Evolutionary conservation across 257 asterid genomes (phyloP).

Genomic region (Solanum neorickii): DNA sequence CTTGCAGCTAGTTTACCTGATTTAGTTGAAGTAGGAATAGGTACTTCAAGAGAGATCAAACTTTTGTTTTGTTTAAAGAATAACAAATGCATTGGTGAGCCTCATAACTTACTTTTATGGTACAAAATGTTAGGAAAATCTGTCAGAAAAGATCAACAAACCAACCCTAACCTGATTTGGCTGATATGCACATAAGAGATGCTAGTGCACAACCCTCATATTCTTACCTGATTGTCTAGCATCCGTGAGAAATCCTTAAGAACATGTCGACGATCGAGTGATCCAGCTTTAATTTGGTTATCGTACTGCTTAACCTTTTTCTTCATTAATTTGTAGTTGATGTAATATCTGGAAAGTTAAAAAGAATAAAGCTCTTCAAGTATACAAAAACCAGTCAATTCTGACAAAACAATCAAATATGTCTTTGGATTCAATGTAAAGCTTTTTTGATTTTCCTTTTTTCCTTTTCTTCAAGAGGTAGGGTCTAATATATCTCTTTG

Average conservation of each 20-base stretch:
- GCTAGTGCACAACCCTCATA: background rate
- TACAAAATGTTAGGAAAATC: background rate
- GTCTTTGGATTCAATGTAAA: background rate
- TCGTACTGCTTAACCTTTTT: conserved; percentile 72
- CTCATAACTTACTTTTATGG: background rate
- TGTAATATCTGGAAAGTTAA: conserved; percentile 55
- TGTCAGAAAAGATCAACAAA: background rate
- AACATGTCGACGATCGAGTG: conserved; percentile 57
- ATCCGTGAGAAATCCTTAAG: conserved; percentile 92
- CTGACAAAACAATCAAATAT: background rate
- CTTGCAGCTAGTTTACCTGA: background rate
- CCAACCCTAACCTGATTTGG: background rate
- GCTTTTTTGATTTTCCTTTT: background rate
- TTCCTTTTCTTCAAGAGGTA: background rate
- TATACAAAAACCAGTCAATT: background rate
- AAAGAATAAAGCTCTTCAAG: conserved; percentile 3
- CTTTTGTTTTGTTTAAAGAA: background rate
- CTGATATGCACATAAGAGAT: background rate
- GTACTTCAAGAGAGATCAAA: background rate
- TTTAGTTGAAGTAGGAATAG: background rate
- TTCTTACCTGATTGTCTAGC: conserved; percentile 76
- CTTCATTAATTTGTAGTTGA: conserved; percentile 97
- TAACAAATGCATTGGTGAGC: background rate
- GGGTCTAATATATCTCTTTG: background rate
- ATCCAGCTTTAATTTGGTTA: conserved; percentile 60